These are phyloP conservation scores for Dicorynia guianensis DNA, from an alignment of 306 rosid species.

Conservation along the genomic window DNA sequence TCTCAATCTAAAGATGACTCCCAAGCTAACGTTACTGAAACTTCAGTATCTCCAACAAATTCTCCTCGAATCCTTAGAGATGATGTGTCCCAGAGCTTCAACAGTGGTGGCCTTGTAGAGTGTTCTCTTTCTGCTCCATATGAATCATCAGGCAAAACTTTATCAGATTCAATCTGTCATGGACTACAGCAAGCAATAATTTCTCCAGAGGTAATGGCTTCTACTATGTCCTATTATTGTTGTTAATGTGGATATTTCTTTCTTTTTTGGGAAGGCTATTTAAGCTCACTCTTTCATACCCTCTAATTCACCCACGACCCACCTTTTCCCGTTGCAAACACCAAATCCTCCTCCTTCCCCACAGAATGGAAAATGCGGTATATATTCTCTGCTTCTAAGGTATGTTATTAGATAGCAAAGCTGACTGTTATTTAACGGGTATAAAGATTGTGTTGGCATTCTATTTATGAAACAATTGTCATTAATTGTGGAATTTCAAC, in stretches of 20 bases:
- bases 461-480: background rate
- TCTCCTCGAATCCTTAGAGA: conserved; percentile 49
- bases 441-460: too few species aligned
- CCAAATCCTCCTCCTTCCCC: background rate
- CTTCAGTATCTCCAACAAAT: conserved; percentile 40
- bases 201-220: conserved; percentile 67
- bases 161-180: conserved; percentile 49
- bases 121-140: conserved; percentile 50
- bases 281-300: background rate
- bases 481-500: conserved; percentile 6
- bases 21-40: conserved; percentile 48
- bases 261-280: background rate
- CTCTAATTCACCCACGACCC: background rate
- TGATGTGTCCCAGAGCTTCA: conserved; percentile 56
- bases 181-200: conserved; percentile 56
- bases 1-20: conserved; percentile 52
- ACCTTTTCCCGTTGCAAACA: background rate
- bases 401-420: conserved; percentile 19
- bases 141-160: conserved; percentile 54
- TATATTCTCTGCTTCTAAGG: conserved; percentile 20
- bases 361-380: background rate
- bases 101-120: conserved; percentile 56
- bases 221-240: conserved; percentile 21
- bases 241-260: conserved; percentile 10
- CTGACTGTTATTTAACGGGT: conserved; percentile 9